Percentiles rank a stretch among this genome's conserved stretches.
phyloP scores from a whole-genome alignment of 768 basidiomycete genomes.

The Dictyophora rubrovolvata region DNA sequence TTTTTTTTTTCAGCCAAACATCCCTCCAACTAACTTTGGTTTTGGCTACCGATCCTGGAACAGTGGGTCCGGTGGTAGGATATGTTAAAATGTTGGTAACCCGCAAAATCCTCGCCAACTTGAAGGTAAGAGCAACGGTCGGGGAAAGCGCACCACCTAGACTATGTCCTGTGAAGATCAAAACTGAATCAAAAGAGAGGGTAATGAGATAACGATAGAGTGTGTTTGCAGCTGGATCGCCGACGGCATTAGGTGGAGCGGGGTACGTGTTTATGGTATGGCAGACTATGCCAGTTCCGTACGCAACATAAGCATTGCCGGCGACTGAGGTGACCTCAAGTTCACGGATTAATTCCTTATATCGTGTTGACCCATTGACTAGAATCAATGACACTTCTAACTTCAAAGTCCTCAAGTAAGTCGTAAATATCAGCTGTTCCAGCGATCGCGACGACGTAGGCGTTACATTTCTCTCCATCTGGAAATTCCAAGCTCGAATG shows the following conservation, averaged over 20 bases:
- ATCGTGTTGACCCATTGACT: not conserved
- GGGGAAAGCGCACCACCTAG: slow-evolving; percentile 9
- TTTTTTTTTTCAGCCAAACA: no score
- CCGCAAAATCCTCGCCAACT: not conserved
- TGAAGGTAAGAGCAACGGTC: not conserved
- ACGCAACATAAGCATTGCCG: not conserved
- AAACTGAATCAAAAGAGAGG: not conserved
- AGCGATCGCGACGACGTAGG: slow-evolving; percentile 8
- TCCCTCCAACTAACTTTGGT: no score
- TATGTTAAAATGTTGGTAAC: slow-evolving; percentile 7
- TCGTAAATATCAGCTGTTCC: not conserved
- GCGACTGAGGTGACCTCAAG: not conserved
- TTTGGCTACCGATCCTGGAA: no score
- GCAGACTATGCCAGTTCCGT: slow-evolving; percentile 2
- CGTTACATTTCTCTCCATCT: not conserved
- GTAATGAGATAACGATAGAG: not conserved
- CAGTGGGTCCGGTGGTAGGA: not conserved
- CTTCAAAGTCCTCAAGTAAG: not conserved
- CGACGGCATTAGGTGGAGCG: not conserved
- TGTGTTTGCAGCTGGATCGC: not conserved
- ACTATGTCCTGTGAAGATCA: slow-evolving; percentile 8
- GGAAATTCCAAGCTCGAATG: not conserved
- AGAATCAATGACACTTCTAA: not conserved
- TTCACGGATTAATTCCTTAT: not conserved
- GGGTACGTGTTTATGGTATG: not conserved